Evolutionary conservation across 371 early-diverging fungal genomes (phyloP), one percentile per base, ranked within the genome.

Genomic region (Apophysomyces variabilis): DNA sequence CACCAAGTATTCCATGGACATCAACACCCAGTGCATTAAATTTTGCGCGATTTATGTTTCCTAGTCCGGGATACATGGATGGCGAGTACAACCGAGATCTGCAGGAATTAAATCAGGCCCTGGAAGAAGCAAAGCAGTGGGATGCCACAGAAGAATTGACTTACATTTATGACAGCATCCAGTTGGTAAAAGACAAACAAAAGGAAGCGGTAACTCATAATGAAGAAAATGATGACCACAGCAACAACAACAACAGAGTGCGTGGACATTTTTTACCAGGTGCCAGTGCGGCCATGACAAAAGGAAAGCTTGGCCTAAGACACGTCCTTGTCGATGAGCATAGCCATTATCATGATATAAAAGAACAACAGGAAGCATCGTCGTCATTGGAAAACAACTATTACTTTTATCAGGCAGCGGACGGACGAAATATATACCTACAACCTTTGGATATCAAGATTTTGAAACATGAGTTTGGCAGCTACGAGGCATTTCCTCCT

Each of bases 381-480:
- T 26, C 32, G 32, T 26, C 3, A 26, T 50, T 21, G 5, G 54
- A 50, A 8, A 50, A 16, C 16, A 21, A 5, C 7, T 89, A 85
- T 66, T 88, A 84, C 70, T 93, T 88, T 69, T 91, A 90, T 69
- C 95, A 93, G 68, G 79, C 90, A 1, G 81, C 82, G 13, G 93
- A 93, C 66, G 96, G 96, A 7, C 92, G 91, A 67, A 90, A 88
- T 67, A 73, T 92, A 36, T 96, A 90, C 67, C 83, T 96, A 58
- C 92, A 94, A 57, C 94, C 95, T 9, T 78, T 93, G 11, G 90
- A 93, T 68, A 86, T 92, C 69, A 88, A 90, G 32, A 79, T 93
- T 5, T 72, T 96, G 57, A 85, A 85, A 50, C 79, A 88, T 35
- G 88, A 89, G 58, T 88, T 84, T 64, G 85, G 79, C 3, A 72